Percentiles rank a stretch among this genome's conserved stretches.
These are phyloP conservation scores for Dendrobium chrysotoxum DNA, from an alignment of 106 monocot genomes.

Conservation along the genomic window DNA sequence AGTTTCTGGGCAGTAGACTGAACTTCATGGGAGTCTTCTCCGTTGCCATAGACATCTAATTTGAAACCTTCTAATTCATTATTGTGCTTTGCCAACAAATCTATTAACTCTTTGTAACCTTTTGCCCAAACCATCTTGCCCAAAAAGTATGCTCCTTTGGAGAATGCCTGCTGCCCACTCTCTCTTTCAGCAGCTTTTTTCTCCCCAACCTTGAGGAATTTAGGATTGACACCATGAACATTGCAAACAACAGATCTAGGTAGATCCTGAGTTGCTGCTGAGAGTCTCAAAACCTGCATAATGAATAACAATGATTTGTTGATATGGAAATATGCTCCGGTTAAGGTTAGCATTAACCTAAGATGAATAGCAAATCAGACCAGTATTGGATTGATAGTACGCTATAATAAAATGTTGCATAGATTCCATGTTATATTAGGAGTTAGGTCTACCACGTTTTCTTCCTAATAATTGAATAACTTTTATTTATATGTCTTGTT, in stretches of 20 bases:
- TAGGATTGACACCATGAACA: constrained; percentile 98
- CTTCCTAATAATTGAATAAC: too few species aligned
- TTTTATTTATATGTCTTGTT: too few species aligned
- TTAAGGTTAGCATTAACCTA: too few species aligned
- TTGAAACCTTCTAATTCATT: constrained; percentile 70
- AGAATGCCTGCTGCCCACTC: constrained; percentile 55
- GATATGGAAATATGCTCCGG: background rate
- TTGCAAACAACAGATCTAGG: constrained; percentile 92
- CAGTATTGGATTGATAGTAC: too few species aligned
- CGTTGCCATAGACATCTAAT: constrained; percentile 88
- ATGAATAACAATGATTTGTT: background rate
- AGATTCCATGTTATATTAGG: too few species aligned
- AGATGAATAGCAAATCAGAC: too few species aligned
- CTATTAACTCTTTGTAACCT: constrained; percentile 87
- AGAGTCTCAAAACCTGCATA: constrained; percentile 87
- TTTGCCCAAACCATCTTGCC: constrained; percentile 99
- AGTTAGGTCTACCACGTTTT: too few species aligned
- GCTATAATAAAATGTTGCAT: too few species aligned
- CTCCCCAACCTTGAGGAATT: constrained; percentile 84
- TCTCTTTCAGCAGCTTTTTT: constrained; percentile 62
- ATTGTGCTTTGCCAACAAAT: constrained; percentile 80
- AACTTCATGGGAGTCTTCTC: constrained; percentile 91
- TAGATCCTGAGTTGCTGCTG: constrained; percentile 95
- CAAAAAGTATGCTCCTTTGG: constrained; percentile 94
- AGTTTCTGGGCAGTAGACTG: constrained; percentile 75